Conservation (phyloP, 805 yeast genomes). For the Monosporozyma unispora region DNA sequence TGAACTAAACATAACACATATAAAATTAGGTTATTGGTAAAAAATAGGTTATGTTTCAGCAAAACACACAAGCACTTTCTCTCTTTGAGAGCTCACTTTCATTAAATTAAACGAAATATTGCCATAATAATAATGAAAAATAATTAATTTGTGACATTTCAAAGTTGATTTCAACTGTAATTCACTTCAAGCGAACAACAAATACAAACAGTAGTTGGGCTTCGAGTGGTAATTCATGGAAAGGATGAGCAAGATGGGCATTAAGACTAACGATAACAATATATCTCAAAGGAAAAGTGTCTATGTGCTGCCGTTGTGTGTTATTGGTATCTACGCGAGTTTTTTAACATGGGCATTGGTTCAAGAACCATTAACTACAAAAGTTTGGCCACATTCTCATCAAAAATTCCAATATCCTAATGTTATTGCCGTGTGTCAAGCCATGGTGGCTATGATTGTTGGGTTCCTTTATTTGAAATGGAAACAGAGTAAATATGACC, state of each 20-base stretch:
- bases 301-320: conserved; percentile 23
- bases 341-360: conserved; percentile 87
- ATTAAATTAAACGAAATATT: too few relatives aligned
- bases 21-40: too few relatives aligned
- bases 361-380: conserved; percentile 79
- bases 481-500: conserved; percentile 26
- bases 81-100: too few relatives aligned
- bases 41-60: too few relatives aligned
- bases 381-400: conserved; percentile 52
- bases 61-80: too few relatives aligned
- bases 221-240: too few relatives aligned
- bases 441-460: conserved; percentile 57
- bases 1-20: too few relatives aligned
- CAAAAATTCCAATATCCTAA: conserved; percentile 65
- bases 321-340: conserved; percentile 69
- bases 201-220: too few relatives aligned
- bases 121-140: too few relatives aligned
- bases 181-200: too few relatives aligned
- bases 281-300: background rate
- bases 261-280: background rate
- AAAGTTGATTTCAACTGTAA: background rate
- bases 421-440: conserved; percentile 68
- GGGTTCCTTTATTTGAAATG: conserved; percentile 52
- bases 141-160: background rate
- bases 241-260: background rate